Conservation (phyloP, 768 basidiomycete genomes). For the Leccinum rimulosum region DNA sequence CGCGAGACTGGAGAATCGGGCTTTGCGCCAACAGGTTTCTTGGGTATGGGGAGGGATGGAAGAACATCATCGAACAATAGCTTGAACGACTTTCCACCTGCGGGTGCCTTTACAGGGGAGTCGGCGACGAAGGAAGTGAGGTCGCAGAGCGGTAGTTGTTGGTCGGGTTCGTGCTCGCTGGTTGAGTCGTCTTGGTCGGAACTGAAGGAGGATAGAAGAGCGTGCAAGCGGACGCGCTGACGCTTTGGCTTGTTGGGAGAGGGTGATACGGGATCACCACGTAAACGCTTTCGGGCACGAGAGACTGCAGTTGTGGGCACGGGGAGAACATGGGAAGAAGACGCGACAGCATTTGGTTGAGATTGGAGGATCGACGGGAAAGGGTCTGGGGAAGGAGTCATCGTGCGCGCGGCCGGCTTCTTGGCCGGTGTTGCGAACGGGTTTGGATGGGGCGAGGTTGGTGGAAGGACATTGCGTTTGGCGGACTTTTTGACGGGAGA, state of each 20-base stretch:
- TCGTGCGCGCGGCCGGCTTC: conserved; percentile 22
- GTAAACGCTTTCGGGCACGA: conserved; percentile 75
- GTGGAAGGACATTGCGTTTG: conserved; percentile 5
- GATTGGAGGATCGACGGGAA: conserved; percentile 36
- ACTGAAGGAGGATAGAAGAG: conserved; percentile 37
- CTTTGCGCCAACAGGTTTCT: conserved; percentile 28
- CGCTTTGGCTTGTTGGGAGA: conserved; percentile 79
- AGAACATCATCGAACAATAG: conserved; percentile 61
- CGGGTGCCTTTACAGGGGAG: conserved; percentile 65
- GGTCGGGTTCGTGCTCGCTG: conserved; percentile 38
- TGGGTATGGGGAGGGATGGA: conserved; percentile 17
- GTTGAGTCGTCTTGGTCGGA: conserved; percentile 26
- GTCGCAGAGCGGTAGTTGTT: conserved; percentile 26
- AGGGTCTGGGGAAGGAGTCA: conserved; percentile 39
- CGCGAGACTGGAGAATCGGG: neutral
- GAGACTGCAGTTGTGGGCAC: conserved; percentile 46
- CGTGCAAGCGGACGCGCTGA: conserved; percentile 49
- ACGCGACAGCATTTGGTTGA: neutral
- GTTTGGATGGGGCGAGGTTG: conserved; percentile 31
- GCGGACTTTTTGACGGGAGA: conserved; percentile 63
- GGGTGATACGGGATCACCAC: conserved; percentile 81
- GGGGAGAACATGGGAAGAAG: conserved; percentile 19
- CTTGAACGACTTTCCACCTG: conserved; percentile 60
- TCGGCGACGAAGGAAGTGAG: conserved; percentile 58
- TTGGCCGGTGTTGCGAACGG: conserved; percentile 46